Conservation (phyloP, 2,329 filamentous ascomycete species). For the Lizonia empirigonia region DNA sequence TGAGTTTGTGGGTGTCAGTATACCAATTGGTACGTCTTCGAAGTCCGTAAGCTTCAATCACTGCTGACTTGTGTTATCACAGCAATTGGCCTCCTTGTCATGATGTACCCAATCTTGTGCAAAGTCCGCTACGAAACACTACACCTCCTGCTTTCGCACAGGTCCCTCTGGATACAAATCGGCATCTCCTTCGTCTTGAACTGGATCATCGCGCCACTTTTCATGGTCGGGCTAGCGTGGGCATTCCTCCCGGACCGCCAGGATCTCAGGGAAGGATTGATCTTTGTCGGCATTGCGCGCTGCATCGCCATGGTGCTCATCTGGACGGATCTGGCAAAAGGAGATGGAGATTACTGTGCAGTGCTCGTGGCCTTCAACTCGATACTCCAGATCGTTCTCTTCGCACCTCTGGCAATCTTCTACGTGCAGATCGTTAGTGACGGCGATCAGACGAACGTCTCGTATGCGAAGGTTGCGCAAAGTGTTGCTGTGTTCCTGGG, state of each 20-base stretch:
- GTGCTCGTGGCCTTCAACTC: conserved; percentile 57
- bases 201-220: conserved; percentile 80
- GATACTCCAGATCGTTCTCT: conserved; percentile 56
- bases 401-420: conserved; percentile 55
- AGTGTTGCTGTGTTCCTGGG: conserved; percentile 83
- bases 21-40: conserved; percentile 64
- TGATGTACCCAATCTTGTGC: conserved; percentile 95
- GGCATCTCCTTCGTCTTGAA: conserved; percentile 76
- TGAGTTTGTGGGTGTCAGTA: conserved; percentile 72
- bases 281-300: conserved; percentile 80
- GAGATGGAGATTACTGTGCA: conserved; percentile 82
- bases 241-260: conserved; percentile 54
- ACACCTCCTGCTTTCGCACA: conserved; percentile 66
- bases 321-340: conserved; percentile 78
- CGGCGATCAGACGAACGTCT: conserved; percentile 51
- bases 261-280: conserved; percentile 66
- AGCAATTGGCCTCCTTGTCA: conserved; percentile 81
- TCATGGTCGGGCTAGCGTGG: conserved; percentile 79
- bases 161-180: conserved; percentile 78
- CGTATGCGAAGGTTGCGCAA: conserved; percentile 73
- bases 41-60: neutral
- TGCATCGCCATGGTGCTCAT: conserved; percentile 91
- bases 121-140: conserved; percentile 81
- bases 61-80: neutral
- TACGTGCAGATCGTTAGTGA: conserved; percentile 70